Evolutionary conservation across 495 filamentous ascomycete species (phyloP), one percentile per base, ranked within the genome.

Genomic region (Clavariopsis aquatica): DNA sequence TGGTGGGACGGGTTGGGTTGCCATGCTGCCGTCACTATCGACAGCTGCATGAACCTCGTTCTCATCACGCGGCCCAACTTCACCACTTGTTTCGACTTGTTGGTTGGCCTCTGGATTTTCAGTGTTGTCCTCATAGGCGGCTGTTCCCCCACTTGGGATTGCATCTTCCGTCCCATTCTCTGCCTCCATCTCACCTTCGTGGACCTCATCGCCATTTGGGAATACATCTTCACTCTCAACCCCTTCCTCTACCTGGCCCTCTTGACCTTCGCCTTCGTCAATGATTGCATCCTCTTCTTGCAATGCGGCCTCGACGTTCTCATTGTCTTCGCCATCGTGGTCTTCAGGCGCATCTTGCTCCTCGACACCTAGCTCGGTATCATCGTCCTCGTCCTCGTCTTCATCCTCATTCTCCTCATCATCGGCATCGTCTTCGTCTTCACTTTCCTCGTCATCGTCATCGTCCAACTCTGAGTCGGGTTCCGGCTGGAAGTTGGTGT

Each of bases 321-420:
- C 49, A 49, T 51, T 22, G 24, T 52, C 58, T n/a, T n/a, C n/a
- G n/a, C n/a, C n/a, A 17, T 51, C 49, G 22, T 34, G 26, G 54
- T 57, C 54, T 36, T 57, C 31, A n/a, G n/a, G n/a, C n/a, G n/a
- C n/a, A n/a, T n/a, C n/a, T n/a, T n/a, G n/a, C n/a, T n/a, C n/a
- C n/a, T n/a, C n/a, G n/a, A n/a, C n/a, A n/a, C n/a, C n/a, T n/a
- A n/a, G n/a, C n/a, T 23, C 19, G 2, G 3, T 24, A 7, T 60
- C 56, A 20, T 47, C 59, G 13, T 58, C 52, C 4, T 47, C 65
- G 12, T 62, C 57, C n/a, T 60, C 65, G 15, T 68, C 60, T 9
- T 52, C 61, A 1, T 47, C 61, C 10, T 52, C 54, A 8, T 60
- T 47, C 7, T 20, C 31, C 23, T 49, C 60, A 0, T 26, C 10